These are phyloP conservation scores for Solanum medicagineum DNA, from an alignment of 257 asterid species.

Conservation along the genomic window DNA sequence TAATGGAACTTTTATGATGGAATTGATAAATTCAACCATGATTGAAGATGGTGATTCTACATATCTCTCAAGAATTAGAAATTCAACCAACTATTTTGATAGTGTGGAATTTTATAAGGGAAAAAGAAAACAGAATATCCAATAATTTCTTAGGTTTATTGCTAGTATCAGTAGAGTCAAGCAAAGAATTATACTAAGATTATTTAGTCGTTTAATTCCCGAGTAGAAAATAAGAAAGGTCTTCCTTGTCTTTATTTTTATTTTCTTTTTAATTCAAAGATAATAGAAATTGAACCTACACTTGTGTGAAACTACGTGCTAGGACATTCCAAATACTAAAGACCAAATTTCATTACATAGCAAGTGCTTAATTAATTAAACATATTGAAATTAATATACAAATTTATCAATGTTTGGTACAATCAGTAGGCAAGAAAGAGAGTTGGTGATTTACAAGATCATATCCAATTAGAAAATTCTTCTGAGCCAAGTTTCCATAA, in stretches of 20 bases:
- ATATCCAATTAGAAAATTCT: conserved; percentile 33
- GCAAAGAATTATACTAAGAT: neutral
- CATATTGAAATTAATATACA: neutral
- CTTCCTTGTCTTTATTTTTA: neutral
- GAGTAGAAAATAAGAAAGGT: too few species aligned
- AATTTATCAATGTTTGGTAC: conserved; percentile 10
- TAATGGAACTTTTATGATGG: too few species aligned
- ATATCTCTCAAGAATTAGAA: too few species aligned
- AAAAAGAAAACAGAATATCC: neutral
- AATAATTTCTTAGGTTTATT: neutral
- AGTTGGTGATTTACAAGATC: conserved; percentile 26
- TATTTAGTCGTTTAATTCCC: neutral
- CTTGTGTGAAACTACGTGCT: neutral
- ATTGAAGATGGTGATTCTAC: too few species aligned
- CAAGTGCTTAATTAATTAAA: neutral
- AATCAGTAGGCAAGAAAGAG: conserved; percentile 25
- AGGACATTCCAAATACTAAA: neutral
- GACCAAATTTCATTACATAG: neutral
- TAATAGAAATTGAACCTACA: neutral
- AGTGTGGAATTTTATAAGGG: neutral
- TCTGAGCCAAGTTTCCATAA: conserved; percentile 41
- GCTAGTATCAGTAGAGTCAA: neutral
- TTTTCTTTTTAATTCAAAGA: neutral
- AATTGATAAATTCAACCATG: too few species aligned
- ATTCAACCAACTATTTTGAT: neutral